Conservation (phyloP, 805 yeast species). For the Kodamaea lidongshanica region DNA sequence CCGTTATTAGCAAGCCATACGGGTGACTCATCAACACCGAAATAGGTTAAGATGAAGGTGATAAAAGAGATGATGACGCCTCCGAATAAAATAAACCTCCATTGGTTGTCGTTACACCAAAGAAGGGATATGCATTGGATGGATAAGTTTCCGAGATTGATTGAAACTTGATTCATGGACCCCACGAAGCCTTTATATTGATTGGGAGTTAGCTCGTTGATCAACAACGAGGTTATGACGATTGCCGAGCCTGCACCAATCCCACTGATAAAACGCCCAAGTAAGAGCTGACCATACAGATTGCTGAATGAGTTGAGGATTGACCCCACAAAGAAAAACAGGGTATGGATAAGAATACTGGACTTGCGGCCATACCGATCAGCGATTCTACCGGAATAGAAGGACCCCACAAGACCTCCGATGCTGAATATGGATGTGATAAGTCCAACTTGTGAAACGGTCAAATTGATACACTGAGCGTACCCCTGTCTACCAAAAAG, state of each 20-base stretch:
- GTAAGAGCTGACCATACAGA: conserved; percentile 36
- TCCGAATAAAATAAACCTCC: conserved; percentile 67
- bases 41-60: conserved; percentile 36
- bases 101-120: conserved; percentile 58
- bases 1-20: conserved; percentile 66
- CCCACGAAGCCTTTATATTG: conserved; percentile 73
- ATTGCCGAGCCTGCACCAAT: conserved; percentile 82
- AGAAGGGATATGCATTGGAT: conserved; percentile 70
- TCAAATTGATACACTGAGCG: conserved; percentile 52
- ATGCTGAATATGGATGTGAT: conserved; percentile 74
- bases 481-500: conserved; percentile 38
- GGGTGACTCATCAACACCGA: conserved; percentile 68
- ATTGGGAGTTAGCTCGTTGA: conserved; percentile 74
- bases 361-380: conserved; percentile 59
- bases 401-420: conserved; percentile 78
- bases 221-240: conserved; percentile 76
- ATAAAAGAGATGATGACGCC: conserved; percentile 52
- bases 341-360: conserved; percentile 46
- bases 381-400: conserved; percentile 59
- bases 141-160: conserved; percentile 75
- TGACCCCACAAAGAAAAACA: conserved; percentile 57
- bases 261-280: conserved; percentile 78
- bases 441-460: conserved; percentile 56
- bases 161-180: conserved; percentile 80
- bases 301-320: conserved; percentile 48